phyloP scores from a whole-genome alignment of 129 eudicot species.

The Flaveria linearis region DNA sequence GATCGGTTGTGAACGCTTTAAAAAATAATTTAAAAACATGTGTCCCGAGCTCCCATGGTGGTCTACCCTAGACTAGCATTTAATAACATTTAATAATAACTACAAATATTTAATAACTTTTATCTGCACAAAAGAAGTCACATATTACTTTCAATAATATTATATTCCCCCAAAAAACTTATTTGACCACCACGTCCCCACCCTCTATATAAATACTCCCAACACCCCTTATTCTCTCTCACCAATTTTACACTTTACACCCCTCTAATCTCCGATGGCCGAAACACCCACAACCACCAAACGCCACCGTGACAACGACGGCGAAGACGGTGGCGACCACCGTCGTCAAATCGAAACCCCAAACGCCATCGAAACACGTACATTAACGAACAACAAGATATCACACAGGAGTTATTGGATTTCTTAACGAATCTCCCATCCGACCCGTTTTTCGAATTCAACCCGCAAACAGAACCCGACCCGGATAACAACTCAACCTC shows the following conservation, averaged over 20 bases:
- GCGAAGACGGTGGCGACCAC: conserved; percentile 24
- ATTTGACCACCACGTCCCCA: conserved; percentile 29
- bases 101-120: no score
- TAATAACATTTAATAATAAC: background rate
- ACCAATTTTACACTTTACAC: conserved; percentile 43
- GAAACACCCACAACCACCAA: conserved; percentile 41
- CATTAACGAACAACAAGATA: conserved; percentile 55
- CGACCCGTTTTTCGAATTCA: conserved; percentile 31
- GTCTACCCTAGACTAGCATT: conserved; percentile 7
- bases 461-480: conserved; percentile 32
- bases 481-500: conserved; percentile 15
- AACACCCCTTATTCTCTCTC: conserved; percentile 55
- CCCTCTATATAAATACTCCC: conserved; percentile 58
- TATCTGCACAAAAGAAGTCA: no score
- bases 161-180: conserved; percentile 1
- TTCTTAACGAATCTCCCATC: conserved; percentile 53
- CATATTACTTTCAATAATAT: background rate
- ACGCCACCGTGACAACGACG: conserved; percentile 45
- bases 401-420: conserved; percentile 51
- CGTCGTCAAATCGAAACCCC: conserved; percentile 7
- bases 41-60: background rate
- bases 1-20: no score
- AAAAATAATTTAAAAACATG: no score
- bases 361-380: conserved; percentile 48
- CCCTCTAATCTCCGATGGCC: conserved; percentile 36